phyloP scores from a whole-genome alignment of 805 yeast genomes.

The Candida golubevii region DNA sequence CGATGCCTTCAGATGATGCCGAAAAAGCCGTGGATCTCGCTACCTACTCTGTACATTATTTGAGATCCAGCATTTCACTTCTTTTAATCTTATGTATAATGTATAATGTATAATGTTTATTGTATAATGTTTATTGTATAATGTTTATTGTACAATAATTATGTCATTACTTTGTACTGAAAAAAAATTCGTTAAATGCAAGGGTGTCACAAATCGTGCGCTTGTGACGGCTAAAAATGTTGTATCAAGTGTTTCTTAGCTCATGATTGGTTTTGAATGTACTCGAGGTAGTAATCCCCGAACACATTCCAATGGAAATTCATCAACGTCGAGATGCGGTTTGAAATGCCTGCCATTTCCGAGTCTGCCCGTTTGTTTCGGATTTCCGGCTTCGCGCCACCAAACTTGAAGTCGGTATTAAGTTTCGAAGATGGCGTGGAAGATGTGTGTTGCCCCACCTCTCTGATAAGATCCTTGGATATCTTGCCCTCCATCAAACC shows the following conservation, averaged over 20 bases:
- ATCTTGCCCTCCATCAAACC: conserved; percentile 67
- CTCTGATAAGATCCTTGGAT: conserved; percentile 45
- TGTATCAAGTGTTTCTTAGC: conserved; percentile 1
- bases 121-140: background rate
- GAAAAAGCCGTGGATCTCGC: background rate
- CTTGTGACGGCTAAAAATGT: background rate
- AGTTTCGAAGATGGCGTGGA: conserved; percentile 2
- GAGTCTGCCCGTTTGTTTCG: conserved; percentile 19
- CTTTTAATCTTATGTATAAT: background rate
- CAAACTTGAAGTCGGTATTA: conserved; percentile 5
- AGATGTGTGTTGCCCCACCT: conserved; percentile 19
- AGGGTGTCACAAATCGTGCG: background rate
- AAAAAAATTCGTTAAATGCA: conserved; percentile 6
- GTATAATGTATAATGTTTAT: background rate
- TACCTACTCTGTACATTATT: background rate
- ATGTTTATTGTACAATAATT: conserved; percentile 1
- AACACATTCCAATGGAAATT: conserved; percentile 84
- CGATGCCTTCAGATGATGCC: background rate
- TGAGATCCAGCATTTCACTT: conserved; percentile 1
- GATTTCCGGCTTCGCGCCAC: conserved; percentile 4
- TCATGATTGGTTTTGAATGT: conserved; percentile 9
- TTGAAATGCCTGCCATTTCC: conserved; percentile 55
- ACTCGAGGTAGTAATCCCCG: conserved; percentile 59
- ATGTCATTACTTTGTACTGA: background rate
- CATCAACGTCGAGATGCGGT: conserved; percentile 59